Evolutionary conservation across 257 asterid species (phyloP), one percentile per base, ranked within the genome.

Genomic region (Solanum gracilifrons): DNA sequence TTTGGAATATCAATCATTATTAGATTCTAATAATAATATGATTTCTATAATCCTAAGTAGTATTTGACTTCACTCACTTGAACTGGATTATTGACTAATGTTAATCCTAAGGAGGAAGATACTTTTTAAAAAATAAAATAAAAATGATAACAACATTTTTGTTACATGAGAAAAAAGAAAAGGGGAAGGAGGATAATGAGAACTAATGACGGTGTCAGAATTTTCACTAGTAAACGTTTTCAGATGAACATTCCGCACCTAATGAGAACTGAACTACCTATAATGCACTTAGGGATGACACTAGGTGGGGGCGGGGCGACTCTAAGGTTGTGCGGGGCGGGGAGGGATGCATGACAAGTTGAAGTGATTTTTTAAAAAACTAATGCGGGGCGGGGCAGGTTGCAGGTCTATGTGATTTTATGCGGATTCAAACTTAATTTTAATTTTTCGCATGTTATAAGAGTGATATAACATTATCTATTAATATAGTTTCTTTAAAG

Each of bases 381-480:
- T 51, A 51, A 51, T 18, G 62, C 0, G 9, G 9, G 10, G n/a
- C 4, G 4, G n/a, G 62, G 0, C 9, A 6, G 0, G n/a, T 51
- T 6, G n/a, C 62, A 18, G 4, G 10, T 51, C 9, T 18, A 51
- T 51, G n/a, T 18, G 23, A 0, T 51, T 51, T 51, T 18, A 51
- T 51, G 2, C 9, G 0, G 2, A 51, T 51, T 51, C n/a, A 51
- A 51, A 51, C 2, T 51, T 51, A 18, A 16, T 51, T 51, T 51
- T 51, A 51, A 51, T 7, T 51, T 18, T 55, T 20, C 9, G 18
- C 1, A 51, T 51, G 62, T 1, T 51, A 1, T 18, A 1, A 51
- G 62, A 16, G 62, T 51, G n/a, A 51, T 1, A 51, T 1, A 51
- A 1, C 9, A 16, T 51, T 2, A 55, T 55, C 10, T 55, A 18